Evolutionary conservation across 306 rosid genomes (phyloP), one percentile per base, ranked within the genome.

Genomic region (Mucuna pruriens): DNA sequence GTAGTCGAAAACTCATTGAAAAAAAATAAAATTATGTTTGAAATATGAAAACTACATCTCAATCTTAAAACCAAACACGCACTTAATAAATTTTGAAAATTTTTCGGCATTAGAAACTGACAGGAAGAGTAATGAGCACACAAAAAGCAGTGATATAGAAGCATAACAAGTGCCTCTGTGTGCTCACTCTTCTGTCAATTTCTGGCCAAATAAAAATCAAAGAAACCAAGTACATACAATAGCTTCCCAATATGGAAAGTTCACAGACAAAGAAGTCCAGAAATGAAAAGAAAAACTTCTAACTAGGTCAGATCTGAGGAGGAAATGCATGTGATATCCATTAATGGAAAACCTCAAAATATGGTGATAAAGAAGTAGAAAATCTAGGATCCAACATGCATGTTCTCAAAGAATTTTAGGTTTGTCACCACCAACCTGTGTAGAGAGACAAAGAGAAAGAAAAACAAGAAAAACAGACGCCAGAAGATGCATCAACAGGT

Each of bases 171-270:
- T 72, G 79, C 94, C 91, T 88, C 92, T 90, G 81, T 90, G 93
- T 94, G 98, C 98, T 94, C 98, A 91, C 97, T 92, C 98, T 94
- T 92, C 98, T 94, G 98, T 94, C 98, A 94, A 90, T 91, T 92
- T 90, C 94, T 83, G 84, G 86, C 75, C 88, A 89, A 71, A 40
- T 82, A 71, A 42, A 64, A 79, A 60, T 48, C 20, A 4, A 82
- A 65, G 13, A 40, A 12, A 1, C 23, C 4, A 75, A 64, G 74
- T 60, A 71, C 71, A 58, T 65, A 60, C n/a, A 68, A 76, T 40
- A 82, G 65, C 64, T 65, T 54, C 62, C 82, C 79, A 80, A 86
- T 78, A n/a, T 7, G 65, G 84, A 78, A 82, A 81, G 84, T 58
- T 77, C 72, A 40, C 63, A 25, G 6, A 8, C 7, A n/a, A 52